These are phyloP conservation scores for Psilocybe cyanescens DNA, from an alignment of 768 basidiomycete genomes.

Conservation along the genomic window DNA sequence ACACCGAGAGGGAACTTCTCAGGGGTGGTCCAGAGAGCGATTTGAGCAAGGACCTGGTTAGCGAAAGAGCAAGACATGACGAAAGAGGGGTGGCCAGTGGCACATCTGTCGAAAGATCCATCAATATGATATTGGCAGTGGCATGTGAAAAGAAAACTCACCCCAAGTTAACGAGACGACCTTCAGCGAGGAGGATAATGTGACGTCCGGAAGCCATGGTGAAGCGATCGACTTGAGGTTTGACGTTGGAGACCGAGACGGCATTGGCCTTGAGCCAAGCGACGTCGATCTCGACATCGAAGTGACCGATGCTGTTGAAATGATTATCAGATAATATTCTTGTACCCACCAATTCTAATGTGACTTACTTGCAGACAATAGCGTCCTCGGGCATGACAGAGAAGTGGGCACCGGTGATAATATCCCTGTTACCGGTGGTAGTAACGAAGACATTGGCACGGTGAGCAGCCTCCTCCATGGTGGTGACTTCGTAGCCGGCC, in stretches of 20 bases:
- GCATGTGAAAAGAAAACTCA: slow-evolving; percentile 35
- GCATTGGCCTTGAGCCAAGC: slow-evolving; percentile 98
- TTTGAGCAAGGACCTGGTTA: slow-evolving; percentile 98
- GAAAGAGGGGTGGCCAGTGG: slow-evolving; percentile 98
- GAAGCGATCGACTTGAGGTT: slow-evolving; percentile 99
- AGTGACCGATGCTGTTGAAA: slow-evolving; percentile 73
- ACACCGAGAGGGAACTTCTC: slow-evolving; percentile 95
- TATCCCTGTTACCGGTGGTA: slow-evolving; percentile 98
- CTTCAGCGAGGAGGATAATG: slow-evolving; percentile 96
- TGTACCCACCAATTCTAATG: background rate
- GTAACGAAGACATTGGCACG: slow-evolving; percentile 94
- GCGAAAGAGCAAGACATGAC: slow-evolving; percentile 99
- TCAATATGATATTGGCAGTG: background rate
- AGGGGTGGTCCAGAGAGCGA: slow-evolving; percentile 94
- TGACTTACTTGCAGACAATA: slow-evolving; percentile 91
- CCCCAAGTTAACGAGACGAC: slow-evolving; percentile 99
- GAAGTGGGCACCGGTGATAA: slow-evolving; percentile 94
- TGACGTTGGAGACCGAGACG: slow-evolving; percentile 82
- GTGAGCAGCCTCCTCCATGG: slow-evolving; percentile 96
- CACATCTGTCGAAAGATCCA: slow-evolving; percentile 60
- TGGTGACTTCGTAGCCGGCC: slow-evolving; percentile 98
- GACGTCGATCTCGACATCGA: slow-evolving; percentile 93
- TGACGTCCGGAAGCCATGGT: slow-evolving; percentile 93
- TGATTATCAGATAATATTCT: slow-evolving; percentile 5
- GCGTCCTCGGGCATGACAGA: slow-evolving; percentile 96